Evolutionary conservation across 1,284 basidiomycete species (phyloP).

Genomic region (Porphyrellus sp.): DNA sequence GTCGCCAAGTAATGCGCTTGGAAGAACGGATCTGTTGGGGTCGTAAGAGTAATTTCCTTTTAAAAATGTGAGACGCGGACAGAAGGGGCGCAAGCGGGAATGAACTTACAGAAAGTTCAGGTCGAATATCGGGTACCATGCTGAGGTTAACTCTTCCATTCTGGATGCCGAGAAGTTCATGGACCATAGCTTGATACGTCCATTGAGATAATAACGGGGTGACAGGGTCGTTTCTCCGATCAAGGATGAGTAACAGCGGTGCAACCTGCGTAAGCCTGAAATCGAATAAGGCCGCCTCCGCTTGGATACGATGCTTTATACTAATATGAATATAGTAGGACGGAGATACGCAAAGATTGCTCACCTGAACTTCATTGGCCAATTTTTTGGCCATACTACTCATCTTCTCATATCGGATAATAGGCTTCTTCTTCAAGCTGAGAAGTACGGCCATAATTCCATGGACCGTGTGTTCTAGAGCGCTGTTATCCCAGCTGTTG

Average conservation of each 20-base stretch:
- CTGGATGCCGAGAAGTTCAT: conserved; percentile 91
- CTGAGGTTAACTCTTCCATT: conserved; percentile 90
- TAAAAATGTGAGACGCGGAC: conserved; percentile 11
- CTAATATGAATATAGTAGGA: conserved; percentile 10
- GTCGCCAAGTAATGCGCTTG: conserved; percentile 89
- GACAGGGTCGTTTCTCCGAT: conserved; percentile 95
- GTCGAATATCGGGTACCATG: conserved; percentile 81
- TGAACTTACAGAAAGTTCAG: conserved; percentile 75
- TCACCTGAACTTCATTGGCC: conserved; percentile 80
- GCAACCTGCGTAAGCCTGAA: conserved; percentile 74
- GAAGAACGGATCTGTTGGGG: conserved; percentile 93
- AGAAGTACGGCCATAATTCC: conserved; percentile 87
- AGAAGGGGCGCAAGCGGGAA: conserved; percentile 7
- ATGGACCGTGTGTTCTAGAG: conserved; percentile 76
- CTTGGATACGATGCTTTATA: conserved; percentile 64
- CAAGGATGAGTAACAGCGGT: conserved; percentile 75
- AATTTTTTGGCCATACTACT: conserved; percentile 89
- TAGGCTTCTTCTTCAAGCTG: conserved; percentile 93
- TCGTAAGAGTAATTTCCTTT: conserved; percentile 92
- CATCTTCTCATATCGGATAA: conserved; percentile 94
- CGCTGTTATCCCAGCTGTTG: conserved; percentile 67
- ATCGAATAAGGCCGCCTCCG: conserved; percentile 72
- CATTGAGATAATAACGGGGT: conserved; percentile 97
- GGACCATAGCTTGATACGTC: conserved; percentile 99
- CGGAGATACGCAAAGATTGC: conserved; percentile 20